Conservation (phyloP, 768 basidiomycete species). For the Suillus variegatus region DNA sequence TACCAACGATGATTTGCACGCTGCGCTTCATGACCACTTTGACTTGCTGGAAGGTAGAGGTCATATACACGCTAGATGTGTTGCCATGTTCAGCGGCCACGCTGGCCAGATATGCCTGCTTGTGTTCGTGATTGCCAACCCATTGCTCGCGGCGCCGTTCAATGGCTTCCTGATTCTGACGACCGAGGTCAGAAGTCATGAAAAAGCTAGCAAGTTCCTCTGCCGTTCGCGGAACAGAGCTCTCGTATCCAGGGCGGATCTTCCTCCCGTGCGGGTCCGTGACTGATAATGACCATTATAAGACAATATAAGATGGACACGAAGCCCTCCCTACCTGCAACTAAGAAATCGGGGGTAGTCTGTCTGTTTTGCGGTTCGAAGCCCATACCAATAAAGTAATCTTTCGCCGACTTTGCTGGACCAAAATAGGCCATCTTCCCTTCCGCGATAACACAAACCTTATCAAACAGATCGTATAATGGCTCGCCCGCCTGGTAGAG, state of each 20-base stretch:
- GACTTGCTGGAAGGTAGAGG: slow-evolving; percentile 50
- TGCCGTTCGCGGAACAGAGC: slow-evolving; percentile 43
- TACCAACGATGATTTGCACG: slow-evolving; percentile 44
- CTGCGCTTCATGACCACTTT: slow-evolving; percentile 47
- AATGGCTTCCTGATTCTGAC: slow-evolving; percentile 48
- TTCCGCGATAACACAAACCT: slow-evolving; percentile 64
- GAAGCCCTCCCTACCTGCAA: slow-evolving; percentile 23
- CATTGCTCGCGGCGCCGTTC: slow-evolving; percentile 46
- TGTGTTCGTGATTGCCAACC: slow-evolving; percentile 45
- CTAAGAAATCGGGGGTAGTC: slow-evolving; percentile 64
- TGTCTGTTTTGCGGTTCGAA: slow-evolving; percentile 57
- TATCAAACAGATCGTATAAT: slow-evolving; percentile 67
- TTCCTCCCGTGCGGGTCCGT: slow-evolving; percentile 67
- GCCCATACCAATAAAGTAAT: slow-evolving; percentile 63
- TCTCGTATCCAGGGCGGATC: slow-evolving; percentile 30
- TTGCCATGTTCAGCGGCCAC: slow-evolving; percentile 48
- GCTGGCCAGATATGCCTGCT: slow-evolving; percentile 47
- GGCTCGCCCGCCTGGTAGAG: slow-evolving; percentile 85
- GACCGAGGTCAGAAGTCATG: slow-evolving; percentile 39
- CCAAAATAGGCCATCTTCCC: slow-evolving; percentile 67
- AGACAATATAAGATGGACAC: neutral
- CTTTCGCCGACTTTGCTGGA: slow-evolving; percentile 48
- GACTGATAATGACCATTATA: slow-evolving; percentile 26
- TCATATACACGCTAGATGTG: slow-evolving; percentile 48
- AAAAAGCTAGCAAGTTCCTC: slow-evolving; percentile 58